These are phyloP conservation scores for Lachnellula occidentalis DNA, from an alignment of 2,329 filamentous ascomycete species.

Conservation along the genomic window DNA sequence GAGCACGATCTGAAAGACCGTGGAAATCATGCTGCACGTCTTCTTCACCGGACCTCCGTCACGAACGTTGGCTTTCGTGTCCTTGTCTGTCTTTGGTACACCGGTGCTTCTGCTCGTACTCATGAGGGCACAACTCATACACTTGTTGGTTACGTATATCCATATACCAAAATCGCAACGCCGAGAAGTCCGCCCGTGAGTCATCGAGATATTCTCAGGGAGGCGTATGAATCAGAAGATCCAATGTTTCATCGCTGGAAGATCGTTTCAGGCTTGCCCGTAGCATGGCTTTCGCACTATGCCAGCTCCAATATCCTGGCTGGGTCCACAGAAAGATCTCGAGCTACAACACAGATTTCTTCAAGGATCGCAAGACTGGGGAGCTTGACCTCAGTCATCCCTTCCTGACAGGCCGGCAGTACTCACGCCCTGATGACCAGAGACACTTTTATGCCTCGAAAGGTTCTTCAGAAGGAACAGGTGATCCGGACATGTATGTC, in stretches of 20 bases:
- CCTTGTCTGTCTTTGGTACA: not conserved
- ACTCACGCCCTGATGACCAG: constrained; percentile 2
- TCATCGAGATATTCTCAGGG: not conserved
- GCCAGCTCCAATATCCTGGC: constrained; percentile 1
- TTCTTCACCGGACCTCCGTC: not conserved
- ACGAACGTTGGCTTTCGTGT: not conserved
- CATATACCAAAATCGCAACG: not conserved
- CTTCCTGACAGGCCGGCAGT: constrained; percentile 5
- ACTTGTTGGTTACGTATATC: not conserved
- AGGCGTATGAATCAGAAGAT: not conserved
- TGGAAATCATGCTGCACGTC: not conserved
- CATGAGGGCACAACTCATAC: not conserved
- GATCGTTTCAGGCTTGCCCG: not conserved
- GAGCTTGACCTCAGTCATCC: constrained; percentile 1
- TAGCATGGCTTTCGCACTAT: not conserved
- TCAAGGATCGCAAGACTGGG: not conserved
- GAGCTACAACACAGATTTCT: not conserved
- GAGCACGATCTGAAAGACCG: not conserved
- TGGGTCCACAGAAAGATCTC: constrained; percentile 2
- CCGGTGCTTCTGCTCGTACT: not conserved
- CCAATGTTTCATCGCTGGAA: not conserved
- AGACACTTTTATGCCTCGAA: not conserved
- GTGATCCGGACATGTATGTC: not conserved
- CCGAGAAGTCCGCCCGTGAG: not conserved
- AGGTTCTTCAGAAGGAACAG: not conserved